phyloP scores from a whole-genome alignment of 2,329 filamentous ascomycete species.

The Botrytis hyacinthi region DNA sequence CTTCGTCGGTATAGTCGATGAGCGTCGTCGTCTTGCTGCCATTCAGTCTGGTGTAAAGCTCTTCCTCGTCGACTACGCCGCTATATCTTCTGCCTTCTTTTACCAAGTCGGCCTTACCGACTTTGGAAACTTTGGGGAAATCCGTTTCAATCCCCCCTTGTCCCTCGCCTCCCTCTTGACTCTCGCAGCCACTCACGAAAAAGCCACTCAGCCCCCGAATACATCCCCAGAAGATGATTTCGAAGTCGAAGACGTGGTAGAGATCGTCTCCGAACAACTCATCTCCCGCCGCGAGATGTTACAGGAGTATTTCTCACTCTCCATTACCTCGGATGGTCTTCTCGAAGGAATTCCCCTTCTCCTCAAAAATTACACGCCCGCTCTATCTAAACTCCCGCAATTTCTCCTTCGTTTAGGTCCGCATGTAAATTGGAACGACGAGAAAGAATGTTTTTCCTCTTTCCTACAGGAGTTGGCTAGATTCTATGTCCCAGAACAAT shows the following conservation, averaged over 20 bases:
- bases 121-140: conserved; percentile 89
- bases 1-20: conserved; percentile 91
- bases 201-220: conserved; percentile 42
- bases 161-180: conserved; percentile 67
- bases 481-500: conserved; percentile 85
- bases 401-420: conserved; percentile 89
- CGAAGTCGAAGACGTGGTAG: conserved; percentile 64
- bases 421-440: conserved; percentile 80
- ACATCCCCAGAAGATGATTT: conserved; percentile 50
- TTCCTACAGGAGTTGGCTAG: conserved; percentile 84
- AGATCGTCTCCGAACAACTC: conserved; percentile 65
- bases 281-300: conserved; percentile 81
- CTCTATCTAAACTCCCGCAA: conserved; percentile 78
- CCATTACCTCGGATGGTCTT: conserved; percentile 75
- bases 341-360: conserved; percentile 79
- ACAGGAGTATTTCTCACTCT: conserved; percentile 85
- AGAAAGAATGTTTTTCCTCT: conserved; percentile 80
- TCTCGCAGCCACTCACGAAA: conserved; percentile 72
- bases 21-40: conserved; percentile 80
- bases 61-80: conserved; percentile 89
- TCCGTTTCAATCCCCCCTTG: conserved; percentile 76
- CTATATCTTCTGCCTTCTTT: conserved; percentile 83
- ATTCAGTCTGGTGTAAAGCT: conserved; percentile 91
- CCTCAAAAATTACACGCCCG: conserved; percentile 83
- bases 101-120: conserved; percentile 94